These are phyloP conservation scores for Scleromitrula shiraiana DNA, from an alignment of 2,329 filamentous ascomycete genomes.

Conservation along the genomic window DNA sequence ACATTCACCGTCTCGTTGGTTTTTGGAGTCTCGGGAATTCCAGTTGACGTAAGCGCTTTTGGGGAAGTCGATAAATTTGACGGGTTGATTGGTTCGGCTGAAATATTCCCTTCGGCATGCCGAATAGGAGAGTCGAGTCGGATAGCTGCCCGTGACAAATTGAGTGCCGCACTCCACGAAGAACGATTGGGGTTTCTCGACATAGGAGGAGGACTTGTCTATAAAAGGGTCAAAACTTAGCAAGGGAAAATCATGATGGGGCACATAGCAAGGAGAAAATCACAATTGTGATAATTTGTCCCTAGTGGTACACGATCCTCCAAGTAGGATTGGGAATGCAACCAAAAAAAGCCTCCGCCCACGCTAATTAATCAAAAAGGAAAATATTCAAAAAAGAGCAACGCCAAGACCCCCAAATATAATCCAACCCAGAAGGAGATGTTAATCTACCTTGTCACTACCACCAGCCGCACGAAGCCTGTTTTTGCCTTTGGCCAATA, in stretches of 20 bases:
- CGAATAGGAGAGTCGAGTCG: not conserved
- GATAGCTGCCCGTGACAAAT: constrained; percentile 1
- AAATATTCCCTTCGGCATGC: not conserved
- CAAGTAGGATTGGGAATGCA: constrained; percentile 25
- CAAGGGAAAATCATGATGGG: constrained; percentile 25
- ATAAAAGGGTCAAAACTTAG: constrained; percentile 28
- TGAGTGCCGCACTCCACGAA: constrained; percentile 35
- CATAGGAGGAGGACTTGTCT: constrained; percentile 32
- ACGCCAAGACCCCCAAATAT: constrained; percentile 27
- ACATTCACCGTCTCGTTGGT: not conserved
- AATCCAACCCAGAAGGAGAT: constrained; percentile 31
- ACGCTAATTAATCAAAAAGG: constrained; percentile 23
- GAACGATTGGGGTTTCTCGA: constrained; percentile 33
- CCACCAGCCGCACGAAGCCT: constrained; percentile 56
- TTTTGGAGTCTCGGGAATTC: not conserved
- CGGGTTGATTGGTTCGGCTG: constrained; percentile 2
- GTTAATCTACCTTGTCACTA: constrained; percentile 81
- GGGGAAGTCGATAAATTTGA: not conserved
- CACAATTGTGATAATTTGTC: constrained; percentile 26
- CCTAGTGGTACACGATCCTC: constrained; percentile 29
- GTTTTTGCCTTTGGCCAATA: constrained; percentile 85
- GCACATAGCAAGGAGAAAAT: constrained; percentile 23
- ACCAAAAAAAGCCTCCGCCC: constrained; percentile 13
- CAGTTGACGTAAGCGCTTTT: not conserved
- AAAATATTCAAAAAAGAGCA: constrained; percentile 18